Base-by-base conservation (phyloP, 2,329 filamentous ascomycete genomes). In the Aspergillus viridinutans region DNA sequence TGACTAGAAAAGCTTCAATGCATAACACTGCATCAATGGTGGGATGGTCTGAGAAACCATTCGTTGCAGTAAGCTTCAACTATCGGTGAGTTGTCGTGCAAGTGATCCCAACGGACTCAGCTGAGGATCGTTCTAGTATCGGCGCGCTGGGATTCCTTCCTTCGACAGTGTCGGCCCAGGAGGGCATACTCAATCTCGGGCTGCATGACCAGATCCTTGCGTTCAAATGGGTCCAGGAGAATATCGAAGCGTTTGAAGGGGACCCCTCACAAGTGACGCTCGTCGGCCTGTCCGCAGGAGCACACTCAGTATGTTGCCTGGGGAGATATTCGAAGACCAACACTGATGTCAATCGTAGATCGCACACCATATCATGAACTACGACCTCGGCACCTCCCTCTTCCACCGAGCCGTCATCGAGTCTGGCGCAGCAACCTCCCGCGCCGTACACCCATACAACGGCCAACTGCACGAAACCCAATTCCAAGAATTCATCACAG, bases 91-190 rank as follows among this genome's bases (percentile, higher is more conserved):
- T 38, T 20, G 17, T 23, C 14, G 32, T 3, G 14, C 3, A 35
- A 14, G 14, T 6, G 12, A 6, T 35, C 32, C 1, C 32, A 17
- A 35, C 7, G 14, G 32, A n/a, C 35, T 49, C 12, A 10, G 12
- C 17, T 52, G 40, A 48, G 32, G 7, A 26, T 14, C 32, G 23
- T 4, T 6, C 6, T 49, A 62, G 60, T 61, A 55, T 80, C 72
- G 64, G 79, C 64, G 56, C 76, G 69, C 62, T 90, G 66, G 90
- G 90, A 0, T 91, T 93, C 72, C 71, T 90, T 28, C 81, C 83
- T 9, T 85, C 80, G n/a, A 70, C 71, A 9, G 64, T 83, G 54
- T 78, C 83, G 29, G 75, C 78, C 14, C 79, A 79, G 35, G 80
- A 80, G 52, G 85, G 83, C 0, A 62, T 83, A 42, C 73, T 87